These are phyloP conservation scores for Pythium graminicola DNA, from an alignment of 352 stramenopile genomes.

Conservation along the genomic window DNA sequence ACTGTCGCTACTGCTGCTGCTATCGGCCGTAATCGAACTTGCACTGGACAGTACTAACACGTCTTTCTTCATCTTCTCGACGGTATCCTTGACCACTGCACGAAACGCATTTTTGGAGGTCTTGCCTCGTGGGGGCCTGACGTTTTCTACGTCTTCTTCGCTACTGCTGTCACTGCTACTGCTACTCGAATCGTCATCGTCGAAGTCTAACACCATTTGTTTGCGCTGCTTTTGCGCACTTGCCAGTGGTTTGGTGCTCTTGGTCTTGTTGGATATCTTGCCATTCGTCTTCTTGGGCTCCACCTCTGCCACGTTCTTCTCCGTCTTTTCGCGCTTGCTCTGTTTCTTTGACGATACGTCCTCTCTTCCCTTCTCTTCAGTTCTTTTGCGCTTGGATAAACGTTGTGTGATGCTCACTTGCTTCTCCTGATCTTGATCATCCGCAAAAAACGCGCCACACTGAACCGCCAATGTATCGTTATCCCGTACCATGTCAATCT, in stretches of 20 bases:
- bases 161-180: slow-evolving; percentile 13
- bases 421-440: neutral
- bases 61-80: slow-evolving; percentile 11
- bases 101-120: slow-evolving; percentile 12
- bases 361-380: neutral
- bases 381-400: neutral
- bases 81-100: slow-evolving; percentile 10
- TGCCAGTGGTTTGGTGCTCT: neutral
- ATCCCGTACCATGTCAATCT: slow-evolving; percentile 52
- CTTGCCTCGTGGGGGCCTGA: neutral
- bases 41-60: neutral
- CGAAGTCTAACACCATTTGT: neutral
- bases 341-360: slow-evolving; percentile 6
- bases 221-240: too few relatives aligned
- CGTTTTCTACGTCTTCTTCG: neutral
- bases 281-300: neutral
- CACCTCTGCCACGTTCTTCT: neutral
- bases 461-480: slow-evolving; percentile 53
- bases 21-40: slow-evolving; percentile 1
- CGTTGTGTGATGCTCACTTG: neutral
- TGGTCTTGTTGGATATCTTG: neutral
- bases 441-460: slow-evolving; percentile 23
- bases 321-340: neutral
- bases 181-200: slow-evolving; percentile 7
- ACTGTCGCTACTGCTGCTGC: slow-evolving; percentile 3